Percentiles rank a stretch among this genome's conserved stretches.
Conservation (phyloP, 495 filamentous ascomycete genomes). For the Lepidopterella palustris region DNA sequence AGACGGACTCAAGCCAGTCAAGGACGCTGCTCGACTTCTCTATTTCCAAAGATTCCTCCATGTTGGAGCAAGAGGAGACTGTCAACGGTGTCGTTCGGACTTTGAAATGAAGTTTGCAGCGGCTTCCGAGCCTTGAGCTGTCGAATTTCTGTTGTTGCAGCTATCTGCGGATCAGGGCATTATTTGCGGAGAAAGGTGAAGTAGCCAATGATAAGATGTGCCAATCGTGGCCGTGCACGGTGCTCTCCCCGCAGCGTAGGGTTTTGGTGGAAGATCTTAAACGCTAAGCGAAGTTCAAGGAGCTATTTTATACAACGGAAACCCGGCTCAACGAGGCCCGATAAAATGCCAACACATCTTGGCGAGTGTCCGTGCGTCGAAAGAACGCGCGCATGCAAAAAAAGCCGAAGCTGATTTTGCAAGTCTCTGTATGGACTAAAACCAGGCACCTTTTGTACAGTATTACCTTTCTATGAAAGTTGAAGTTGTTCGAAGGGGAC, state of each 20-base stretch:
- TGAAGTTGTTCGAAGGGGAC: too few relatives aligned
- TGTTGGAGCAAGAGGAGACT: neutral
- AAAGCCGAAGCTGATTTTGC: neutral
- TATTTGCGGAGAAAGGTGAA: too few relatives aligned
- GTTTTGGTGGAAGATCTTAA: neutral
- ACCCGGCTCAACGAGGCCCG: neutral
- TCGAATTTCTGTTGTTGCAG: too few relatives aligned
- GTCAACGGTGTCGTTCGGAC: constrained; percentile 9
- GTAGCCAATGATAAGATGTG: neutral
- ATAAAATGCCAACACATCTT: neutral
- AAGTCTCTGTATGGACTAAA: neutral
- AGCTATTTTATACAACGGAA: neutral
- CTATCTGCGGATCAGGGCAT: too few relatives aligned
- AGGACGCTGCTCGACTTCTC: neutral
- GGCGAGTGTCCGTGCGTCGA: neutral
- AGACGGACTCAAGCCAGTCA: neutral
- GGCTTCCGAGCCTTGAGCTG: neutral
- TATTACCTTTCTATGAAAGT: too few relatives aligned
- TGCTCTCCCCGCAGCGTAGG: neutral
- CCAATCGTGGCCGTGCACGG: neutral
- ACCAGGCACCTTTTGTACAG: too few relatives aligned
- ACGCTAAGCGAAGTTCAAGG: neutral
- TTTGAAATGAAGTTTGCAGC: neutral
- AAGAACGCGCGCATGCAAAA: neutral
- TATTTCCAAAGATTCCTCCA: neutral